Evolutionary conservation across 2,329 filamentous ascomycete genomes (phyloP), one percentile per base, ranked within the genome.

Genomic region (Botrytis porri): DNA sequence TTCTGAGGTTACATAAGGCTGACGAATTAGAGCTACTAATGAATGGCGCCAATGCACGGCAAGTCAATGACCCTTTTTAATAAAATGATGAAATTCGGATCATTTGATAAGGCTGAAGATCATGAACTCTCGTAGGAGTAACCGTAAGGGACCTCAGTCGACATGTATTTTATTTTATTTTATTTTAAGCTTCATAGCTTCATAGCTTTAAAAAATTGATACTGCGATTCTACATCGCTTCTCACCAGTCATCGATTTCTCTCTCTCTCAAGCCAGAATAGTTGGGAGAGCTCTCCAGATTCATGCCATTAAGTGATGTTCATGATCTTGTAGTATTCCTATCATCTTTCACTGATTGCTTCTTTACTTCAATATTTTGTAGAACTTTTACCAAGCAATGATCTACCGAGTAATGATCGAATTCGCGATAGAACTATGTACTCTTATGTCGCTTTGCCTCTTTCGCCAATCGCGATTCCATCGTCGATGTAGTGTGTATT

Each of bases 1-100:
- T 25, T 1, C 73, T 78, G 2, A 81, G 10, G 10, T 29, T 29
- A 18, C 29, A 48, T 18, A 69, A 35, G 63, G 41, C 29, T 67
- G 62, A 12, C 64, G 67, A 70, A 73, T 69, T 35, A 64, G 39
- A 43, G 70, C 63, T 18, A 9, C 22, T 4, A 3, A 0, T 35
- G 2, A 29, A 1, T 1, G 4, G 12, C 39, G 63, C 63, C n/a
- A 65, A 66, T 66, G 64, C 45, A 54, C 6, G 41, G 41, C 3
- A 65, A 2, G 20, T 48, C 32, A 9, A 4, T 22, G 7, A 4
- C 20, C 29, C 62, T 39, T 63, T 37, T 63, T 2, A 1, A 41
- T 32, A 63, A n/a, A n/a, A n/a, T 63, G 60, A 63, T 41, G 60
- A 41, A 41, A 63, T 41, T n/a, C 25, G 9, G 29, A 62, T 62